phyloP scores from a whole-genome alignment of 164 flowering plant species.

The Nymphaea thermarum region DNA sequence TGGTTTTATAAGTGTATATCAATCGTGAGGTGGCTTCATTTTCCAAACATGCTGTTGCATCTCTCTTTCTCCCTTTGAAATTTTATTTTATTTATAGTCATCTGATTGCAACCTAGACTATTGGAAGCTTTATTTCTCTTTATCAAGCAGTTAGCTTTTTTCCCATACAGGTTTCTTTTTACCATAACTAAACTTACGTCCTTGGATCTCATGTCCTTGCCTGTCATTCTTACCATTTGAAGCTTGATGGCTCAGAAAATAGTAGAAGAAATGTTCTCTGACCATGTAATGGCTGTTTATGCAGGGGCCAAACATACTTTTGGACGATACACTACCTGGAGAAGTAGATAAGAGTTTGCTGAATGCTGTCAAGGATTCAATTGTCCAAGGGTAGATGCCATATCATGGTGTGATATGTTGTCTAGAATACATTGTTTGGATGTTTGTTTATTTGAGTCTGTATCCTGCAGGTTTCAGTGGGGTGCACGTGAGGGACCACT shows the following conservation, averaged over 20 bases:
- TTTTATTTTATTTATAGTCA: too few relatives aligned
- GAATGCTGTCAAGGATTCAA: slow-evolving; percentile 88
- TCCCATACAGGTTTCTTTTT: too few relatives aligned
- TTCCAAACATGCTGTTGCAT: too few relatives aligned
- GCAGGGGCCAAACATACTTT: slow-evolving; percentile 92
- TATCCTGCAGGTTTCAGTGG: slow-evolving; percentile 77
- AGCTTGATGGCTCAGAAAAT: neutral
- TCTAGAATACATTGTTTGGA: neutral
- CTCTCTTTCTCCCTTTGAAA: too few relatives aligned
- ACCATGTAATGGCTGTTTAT: neutral
- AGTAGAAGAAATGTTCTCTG: neutral
- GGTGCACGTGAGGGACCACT: slow-evolving; percentile 99
- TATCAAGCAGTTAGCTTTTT: too few relatives aligned
- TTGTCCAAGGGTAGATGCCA: slow-evolving; percentile 84
- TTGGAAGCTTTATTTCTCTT: too few relatives aligned
- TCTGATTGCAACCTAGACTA: too few relatives aligned
- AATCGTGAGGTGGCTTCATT: too few relatives aligned
- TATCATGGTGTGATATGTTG: neutral
- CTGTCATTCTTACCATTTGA: neutral
- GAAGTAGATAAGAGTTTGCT: slow-evolving; percentile 91
- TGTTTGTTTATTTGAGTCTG: neutral
- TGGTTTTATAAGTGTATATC: too few relatives aligned
- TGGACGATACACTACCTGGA: slow-evolving; percentile 90
- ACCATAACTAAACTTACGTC: too few relatives aligned
- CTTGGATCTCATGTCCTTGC: neutral